Conservation (phyloP, 148 eudicot genomes). For the Suaeda aralocaspica region DNA sequence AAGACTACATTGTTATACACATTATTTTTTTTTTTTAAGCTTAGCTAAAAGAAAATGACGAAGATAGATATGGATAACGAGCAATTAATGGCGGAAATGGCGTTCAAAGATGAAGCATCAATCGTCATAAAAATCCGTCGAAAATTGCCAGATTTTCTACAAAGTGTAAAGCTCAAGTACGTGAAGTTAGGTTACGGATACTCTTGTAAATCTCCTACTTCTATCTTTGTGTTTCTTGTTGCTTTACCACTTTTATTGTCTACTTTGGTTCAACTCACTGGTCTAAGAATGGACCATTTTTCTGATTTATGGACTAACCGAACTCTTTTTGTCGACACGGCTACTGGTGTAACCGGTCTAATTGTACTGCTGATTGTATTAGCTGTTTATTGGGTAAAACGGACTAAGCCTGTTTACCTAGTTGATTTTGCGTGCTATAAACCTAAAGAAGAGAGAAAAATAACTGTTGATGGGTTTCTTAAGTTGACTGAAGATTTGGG, state of each 20-base stretch:
- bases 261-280: constrained; percentile 37
- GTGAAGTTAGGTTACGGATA: constrained; percentile 67
- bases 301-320: constrained; percentile 37
- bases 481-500: constrained; percentile 48
- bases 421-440: constrained; percentile 66
- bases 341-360: constrained; percentile 33
- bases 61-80: constrained; percentile 65
- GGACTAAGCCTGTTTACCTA: constrained; percentile 47
- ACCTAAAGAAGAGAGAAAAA: constrained; percentile 50
- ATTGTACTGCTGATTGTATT: constrained; percentile 30
- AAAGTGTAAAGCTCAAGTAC: constrained; percentile 72
- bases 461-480: constrained; percentile 44
- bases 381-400: constrained; percentile 46
- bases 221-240: constrained; percentile 33
- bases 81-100: constrained; percentile 74
- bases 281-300: constrained; percentile 35
- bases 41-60: constrained; percentile 22
- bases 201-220: constrained; percentile 37
- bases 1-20: no score
- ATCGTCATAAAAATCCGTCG: constrained; percentile 67
- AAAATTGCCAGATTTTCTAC: constrained; percentile 56
- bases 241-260: constrained; percentile 39
- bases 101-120: constrained; percentile 55
- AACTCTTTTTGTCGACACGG: constrained; percentile 32
- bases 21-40: neutral